Evolutionary conservation across 228 moss, liverwort and hornwort species (phyloP).

Genomic region (Sphagnum fallax): DNA sequence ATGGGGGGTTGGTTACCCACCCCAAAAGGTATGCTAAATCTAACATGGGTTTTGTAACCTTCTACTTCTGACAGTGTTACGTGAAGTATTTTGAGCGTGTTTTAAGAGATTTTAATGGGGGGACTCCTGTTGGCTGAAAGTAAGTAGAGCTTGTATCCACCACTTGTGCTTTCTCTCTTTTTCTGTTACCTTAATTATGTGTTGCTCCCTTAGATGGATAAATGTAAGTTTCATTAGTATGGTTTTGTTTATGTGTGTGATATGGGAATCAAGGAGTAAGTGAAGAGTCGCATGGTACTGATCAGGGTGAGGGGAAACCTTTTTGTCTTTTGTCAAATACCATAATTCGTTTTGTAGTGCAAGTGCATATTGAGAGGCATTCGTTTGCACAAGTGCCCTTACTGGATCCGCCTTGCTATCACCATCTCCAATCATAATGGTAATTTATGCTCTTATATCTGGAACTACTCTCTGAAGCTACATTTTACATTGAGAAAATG

Average conservation of each 20-base stretch:
- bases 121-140: constrained; percentile 95
- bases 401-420: constrained; percentile 93
- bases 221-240: too few species aligned
- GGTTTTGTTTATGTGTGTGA: too few species aligned
- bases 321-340: too few species aligned
- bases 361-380: constrained; percentile 98
- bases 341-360: constrained; percentile 2
- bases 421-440: constrained; percentile 89
- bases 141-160: constrained; percentile 19
- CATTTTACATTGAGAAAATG: too few species aligned
- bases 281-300: too few species aligned
- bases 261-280: too few species aligned
- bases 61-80: constrained; percentile 59
- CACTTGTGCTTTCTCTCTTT: neutral
- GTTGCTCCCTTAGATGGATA: too few species aligned
- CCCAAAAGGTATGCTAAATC: neutral
- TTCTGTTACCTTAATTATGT: neutral
- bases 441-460: constrained; percentile 10
- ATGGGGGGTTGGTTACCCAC: neutral
- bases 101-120: constrained; percentile 80
- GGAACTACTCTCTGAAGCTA: too few species aligned
- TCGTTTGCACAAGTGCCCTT: constrained; percentile 94
- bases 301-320: too few species aligned
- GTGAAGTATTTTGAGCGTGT: constrained; percentile 99
- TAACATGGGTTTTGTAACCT: neutral